Conservation (phyloP, 176 grass and related monocot species). For the Juncus effusus region DNA sequence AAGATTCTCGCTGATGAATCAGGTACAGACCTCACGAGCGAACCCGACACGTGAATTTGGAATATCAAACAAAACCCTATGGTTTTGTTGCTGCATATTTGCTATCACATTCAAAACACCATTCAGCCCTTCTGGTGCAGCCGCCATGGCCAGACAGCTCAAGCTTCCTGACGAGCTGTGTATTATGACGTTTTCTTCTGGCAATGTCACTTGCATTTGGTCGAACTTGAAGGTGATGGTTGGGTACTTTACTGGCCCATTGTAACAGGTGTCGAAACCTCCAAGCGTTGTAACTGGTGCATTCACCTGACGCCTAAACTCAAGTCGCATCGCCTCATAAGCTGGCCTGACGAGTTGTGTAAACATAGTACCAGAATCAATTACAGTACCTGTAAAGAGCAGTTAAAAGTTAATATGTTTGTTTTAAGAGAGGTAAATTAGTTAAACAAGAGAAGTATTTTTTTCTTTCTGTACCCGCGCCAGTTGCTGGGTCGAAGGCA, state of each 20-base stretch:
- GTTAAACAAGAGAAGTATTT: no score
- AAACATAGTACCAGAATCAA: constrained; percentile 86
- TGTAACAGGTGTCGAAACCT: constrained; percentile 90
- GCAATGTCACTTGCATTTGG: constrained; percentile 51
- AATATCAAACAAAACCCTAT: constrained; percentile 67
- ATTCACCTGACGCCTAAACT: constrained; percentile 49
- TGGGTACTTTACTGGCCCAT: constrained; percentile 29
- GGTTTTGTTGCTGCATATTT: constrained; percentile 93
- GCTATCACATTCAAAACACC: constrained; percentile 68
- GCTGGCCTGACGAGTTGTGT: constrained; percentile 51
- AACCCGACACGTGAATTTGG: constrained; percentile 55
- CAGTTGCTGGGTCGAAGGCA: constrained; percentile 48
- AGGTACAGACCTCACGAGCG: constrained; percentile 60
- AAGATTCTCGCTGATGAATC: background rate
- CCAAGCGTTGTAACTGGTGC: constrained; percentile 41
- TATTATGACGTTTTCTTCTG: constrained; percentile 71
- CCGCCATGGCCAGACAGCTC: constrained; percentile 67
- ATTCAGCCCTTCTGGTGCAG: constrained; percentile 48
- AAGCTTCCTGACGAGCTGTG: constrained; percentile 51
- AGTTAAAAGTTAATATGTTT: no score
- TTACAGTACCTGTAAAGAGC: constrained; percentile 24
- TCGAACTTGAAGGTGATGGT: constrained; percentile 42
- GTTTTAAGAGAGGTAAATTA: no score
- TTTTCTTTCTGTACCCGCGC: constrained; percentile 24
- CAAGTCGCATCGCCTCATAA: constrained; percentile 62